Conservation (phyloP, 257 asterid species). For the Craterostigma plantagineum region DNA sequence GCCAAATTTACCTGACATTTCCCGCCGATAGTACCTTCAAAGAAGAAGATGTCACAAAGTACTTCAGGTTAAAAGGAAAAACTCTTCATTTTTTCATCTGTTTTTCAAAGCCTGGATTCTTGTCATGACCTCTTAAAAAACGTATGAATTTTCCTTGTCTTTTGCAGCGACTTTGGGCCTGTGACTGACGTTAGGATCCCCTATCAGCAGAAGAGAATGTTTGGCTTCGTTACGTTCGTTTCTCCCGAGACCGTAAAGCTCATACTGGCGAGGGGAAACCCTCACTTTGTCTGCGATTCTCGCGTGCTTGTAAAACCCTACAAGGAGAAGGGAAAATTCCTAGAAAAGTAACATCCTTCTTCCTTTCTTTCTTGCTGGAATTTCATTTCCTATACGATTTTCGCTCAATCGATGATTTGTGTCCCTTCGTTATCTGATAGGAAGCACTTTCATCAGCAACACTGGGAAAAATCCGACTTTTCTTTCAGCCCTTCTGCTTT, state of each 20-base stretch:
- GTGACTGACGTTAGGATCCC: constrained; percentile 95
- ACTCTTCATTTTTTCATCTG: no score
- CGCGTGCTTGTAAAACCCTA: constrained; percentile 90
- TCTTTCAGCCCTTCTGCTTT: no score
- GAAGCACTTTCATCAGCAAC: constrained; percentile 17
- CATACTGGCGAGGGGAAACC: constrained; percentile 77
- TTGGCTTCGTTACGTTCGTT: constrained; percentile 79
- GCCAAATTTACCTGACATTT: constrained; percentile 82
- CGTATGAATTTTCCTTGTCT: neutral
- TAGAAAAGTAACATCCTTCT: constrained; percentile 36
- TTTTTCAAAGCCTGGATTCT: neutral
- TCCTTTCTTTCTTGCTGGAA: neutral
- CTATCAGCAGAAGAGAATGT: constrained; percentile 81
- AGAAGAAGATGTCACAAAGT: constrained; percentile 74
- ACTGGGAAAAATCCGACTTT: constrained; percentile 46
- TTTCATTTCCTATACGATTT: no score
- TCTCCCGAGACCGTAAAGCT: constrained; percentile 71
- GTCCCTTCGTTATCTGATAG: neutral
- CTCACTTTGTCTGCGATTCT: constrained; percentile 79
- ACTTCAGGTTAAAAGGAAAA: constrained; percentile 36
- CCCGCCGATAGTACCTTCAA: constrained; percentile 81
- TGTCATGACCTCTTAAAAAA: neutral
- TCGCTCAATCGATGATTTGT: no score
- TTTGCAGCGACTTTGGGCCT: constrained; percentile 57
- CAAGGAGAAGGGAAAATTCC: constrained; percentile 76